A percentile compares a stretch with the other conserved stretches of the same genome.
phyloP scores from a whole-genome alignment of 768 basidiomycete species.

The Plicaturopsis crispa region DNA sequence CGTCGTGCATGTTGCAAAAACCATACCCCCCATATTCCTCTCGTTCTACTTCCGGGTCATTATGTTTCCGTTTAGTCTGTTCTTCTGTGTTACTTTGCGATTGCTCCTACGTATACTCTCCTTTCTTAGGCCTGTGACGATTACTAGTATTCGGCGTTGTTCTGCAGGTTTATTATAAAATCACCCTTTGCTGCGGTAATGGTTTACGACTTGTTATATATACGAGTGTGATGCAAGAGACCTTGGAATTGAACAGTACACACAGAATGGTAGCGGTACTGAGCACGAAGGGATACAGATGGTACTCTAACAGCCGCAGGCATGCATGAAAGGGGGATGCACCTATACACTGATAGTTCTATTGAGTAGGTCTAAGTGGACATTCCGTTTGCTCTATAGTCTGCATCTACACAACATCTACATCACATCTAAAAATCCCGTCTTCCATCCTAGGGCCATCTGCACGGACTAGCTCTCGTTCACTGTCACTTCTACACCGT shows the following conservation, averaged over 20 bases:
- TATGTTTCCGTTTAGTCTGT: no score
- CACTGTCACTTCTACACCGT: slow-evolving; percentile 41
- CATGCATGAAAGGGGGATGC: no score
- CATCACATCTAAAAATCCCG: slow-evolving; percentile 1
- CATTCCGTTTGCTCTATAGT: not conserved
- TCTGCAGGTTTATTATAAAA: not conserved
- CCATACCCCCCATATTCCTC: no score
- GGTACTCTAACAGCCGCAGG: no score
- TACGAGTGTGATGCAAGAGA: no score
- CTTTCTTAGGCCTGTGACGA: not conserved
- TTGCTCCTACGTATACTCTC: slow-evolving; percentile 1
- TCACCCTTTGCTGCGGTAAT: no score
- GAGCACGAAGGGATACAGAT: no score
- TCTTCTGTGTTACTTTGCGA: slow-evolving; percentile 2
- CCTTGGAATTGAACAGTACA: no score
- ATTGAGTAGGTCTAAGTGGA: not conserved
- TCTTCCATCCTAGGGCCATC: slow-evolving; percentile 1
- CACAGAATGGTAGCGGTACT: no score
- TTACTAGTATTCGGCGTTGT: not conserved
- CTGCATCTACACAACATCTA: not conserved
- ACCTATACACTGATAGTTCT: not conserved
- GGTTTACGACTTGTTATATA: no score
- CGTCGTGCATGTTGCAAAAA: no score
- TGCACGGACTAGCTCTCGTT: slow-evolving; percentile 23
- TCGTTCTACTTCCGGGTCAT: no score